Conservation (phyloP, 2,329 filamentous ascomycete species). For the Colletotrichum euphorbiae region DNA sequence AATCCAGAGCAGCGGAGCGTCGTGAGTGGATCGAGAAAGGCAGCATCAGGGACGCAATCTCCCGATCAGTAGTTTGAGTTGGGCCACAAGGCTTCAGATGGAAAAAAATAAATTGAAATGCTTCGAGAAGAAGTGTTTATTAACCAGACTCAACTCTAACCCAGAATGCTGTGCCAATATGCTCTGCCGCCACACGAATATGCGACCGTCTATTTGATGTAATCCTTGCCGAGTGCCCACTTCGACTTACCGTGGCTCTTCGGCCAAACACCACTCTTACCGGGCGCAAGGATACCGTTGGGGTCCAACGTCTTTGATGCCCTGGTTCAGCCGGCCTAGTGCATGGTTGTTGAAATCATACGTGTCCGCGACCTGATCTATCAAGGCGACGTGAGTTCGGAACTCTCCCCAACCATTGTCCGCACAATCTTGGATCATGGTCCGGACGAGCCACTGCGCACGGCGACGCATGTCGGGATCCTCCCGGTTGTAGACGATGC, state of each 20-base stretch:
- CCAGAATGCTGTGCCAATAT: neutral
- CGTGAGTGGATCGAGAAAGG: neutral
- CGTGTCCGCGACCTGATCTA: slow-evolving; percentile 60
- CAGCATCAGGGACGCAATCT: too few species aligned
- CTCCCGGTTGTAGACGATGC: slow-evolving; percentile 63
- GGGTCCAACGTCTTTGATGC: slow-evolving; percentile 58
- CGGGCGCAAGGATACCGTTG: slow-evolving; percentile 51
- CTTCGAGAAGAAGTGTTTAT: neutral
- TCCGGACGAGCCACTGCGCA: slow-evolving; percentile 47
- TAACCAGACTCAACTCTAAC: neutral
- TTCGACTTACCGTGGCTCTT: slow-evolving; percentile 39
- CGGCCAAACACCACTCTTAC: slow-evolving; percentile 53
- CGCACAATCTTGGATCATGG: slow-evolving; percentile 55
- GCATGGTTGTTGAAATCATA: slow-evolving; percentile 58
- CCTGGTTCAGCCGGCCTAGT: slow-evolving; percentile 57
- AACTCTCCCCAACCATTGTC: slow-evolving; percentile 58
- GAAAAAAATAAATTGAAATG: too few species aligned
- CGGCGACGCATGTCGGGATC: slow-evolving; percentile 52
- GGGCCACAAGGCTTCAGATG: too few species aligned
- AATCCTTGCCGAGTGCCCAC: slow-evolving; percentile 25
- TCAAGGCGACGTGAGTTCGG: slow-evolving; percentile 58
- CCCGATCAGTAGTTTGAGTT: too few species aligned
- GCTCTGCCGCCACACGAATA: neutral
- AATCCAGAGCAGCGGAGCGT: neutral
- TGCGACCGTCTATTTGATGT: slow-evolving; percentile 21